phyloP scores from a whole-genome alignment of 345 rosid genomes.

The Moricandia moricandioides region DNA sequence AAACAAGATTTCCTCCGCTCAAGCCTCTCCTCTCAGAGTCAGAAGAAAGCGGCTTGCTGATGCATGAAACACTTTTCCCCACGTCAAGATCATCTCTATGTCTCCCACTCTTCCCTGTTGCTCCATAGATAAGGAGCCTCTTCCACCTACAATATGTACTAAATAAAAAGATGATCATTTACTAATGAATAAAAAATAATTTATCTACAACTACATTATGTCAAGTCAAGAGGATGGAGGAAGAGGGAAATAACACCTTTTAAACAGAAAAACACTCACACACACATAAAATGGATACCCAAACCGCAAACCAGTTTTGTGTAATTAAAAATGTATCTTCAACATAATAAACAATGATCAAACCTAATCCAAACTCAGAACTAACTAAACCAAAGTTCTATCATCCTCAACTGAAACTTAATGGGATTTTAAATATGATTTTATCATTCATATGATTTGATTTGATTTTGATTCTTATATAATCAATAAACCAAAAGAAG shows the following conservation, averaged over 20 bases:
- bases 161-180: not conserved
- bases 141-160: not conserved
- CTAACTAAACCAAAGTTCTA: no score
- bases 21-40: not conserved
- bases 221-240: not conserved
- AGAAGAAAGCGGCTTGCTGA: not conserved
- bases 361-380: no score
- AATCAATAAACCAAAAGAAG: not conserved
- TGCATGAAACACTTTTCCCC: not conserved
- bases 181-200: not conserved
- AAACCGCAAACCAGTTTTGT: no score
- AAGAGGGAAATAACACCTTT: not conserved
- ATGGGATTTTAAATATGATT: no score
- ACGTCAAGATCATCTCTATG: not conserved
- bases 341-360: no score
- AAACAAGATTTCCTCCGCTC: not conserved
- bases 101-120: not conserved
- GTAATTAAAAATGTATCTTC: no score
- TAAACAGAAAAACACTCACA: not conserved
- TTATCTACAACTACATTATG: not conserved
- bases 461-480: not conserved
- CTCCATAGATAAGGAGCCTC: not conserved
- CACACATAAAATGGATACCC: no score
- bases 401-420: no score
- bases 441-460: not conserved